Evolutionary conservation across 2,329 filamentous ascomycete species (phyloP).

Genomic region (Aureobasidium sp.): DNA sequence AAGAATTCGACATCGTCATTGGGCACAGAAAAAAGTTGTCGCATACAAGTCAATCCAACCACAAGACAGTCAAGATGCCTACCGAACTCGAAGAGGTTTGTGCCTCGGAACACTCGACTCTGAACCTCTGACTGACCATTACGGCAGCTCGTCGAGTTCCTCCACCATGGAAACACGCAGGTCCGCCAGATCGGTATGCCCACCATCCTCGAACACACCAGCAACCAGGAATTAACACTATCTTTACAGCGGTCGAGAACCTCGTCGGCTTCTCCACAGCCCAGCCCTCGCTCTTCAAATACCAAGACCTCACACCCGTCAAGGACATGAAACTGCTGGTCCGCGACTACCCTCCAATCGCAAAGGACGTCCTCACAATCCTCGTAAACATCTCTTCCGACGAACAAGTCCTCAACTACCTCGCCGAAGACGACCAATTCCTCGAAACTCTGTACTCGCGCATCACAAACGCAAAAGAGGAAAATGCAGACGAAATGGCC

Average conservation of each 20-base stretch:
- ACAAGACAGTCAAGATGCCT: constrained; percentile 32
- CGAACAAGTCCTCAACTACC: constrained; percentile 61
- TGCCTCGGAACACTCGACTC: neutral
- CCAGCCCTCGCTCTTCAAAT: constrained; percentile 77
- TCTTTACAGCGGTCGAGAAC: constrained; percentile 64
- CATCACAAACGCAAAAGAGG: constrained; percentile 67
- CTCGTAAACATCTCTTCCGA: constrained; percentile 82
- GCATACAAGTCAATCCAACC: neutral
- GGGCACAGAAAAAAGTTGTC: constrained; percentile 3
- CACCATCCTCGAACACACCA: constrained; percentile 1
- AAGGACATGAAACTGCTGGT: constrained; percentile 82
- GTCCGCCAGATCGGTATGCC: constrained; percentile 68
- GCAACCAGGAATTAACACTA: neutral
- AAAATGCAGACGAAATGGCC: constrained; percentile 73
- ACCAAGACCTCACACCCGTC: constrained; percentile 67
- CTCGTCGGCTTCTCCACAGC: constrained; percentile 75
- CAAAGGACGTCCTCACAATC: constrained; percentile 87
- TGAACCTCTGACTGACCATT: neutral
- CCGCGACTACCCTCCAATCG: constrained; percentile 80
- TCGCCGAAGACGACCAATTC: constrained; percentile 75
- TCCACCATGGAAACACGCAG: constrained; percentile 84
- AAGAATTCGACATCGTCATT: constrained; percentile 10
- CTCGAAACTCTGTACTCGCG: constrained; percentile 65
- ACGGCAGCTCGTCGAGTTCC: constrained; percentile 77
- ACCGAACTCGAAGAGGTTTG: constrained; percentile 45